Conservation (phyloP, 257 asterid species). For the Penstemon barbatus region DNA sequence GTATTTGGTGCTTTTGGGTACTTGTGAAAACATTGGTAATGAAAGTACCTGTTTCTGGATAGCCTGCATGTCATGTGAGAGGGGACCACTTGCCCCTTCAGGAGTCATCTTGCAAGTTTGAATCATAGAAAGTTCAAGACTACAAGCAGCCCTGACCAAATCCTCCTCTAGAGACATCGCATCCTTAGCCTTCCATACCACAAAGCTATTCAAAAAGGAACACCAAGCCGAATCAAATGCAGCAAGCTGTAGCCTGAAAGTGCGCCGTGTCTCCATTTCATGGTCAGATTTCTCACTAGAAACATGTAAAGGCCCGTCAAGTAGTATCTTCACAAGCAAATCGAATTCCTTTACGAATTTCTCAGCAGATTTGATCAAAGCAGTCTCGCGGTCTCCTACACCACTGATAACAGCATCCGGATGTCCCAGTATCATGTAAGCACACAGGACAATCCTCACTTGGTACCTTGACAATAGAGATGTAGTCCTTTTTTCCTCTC, state of each 20-base stretch:
- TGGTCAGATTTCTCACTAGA: conserved; percentile 31
- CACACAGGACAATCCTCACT: conserved; percentile 65
- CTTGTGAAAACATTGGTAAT: neutral
- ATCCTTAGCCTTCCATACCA: conserved; percentile 67
- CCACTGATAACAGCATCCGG: conserved; percentile 71
- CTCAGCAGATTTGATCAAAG: conserved; percentile 58
- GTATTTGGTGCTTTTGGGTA: too few species aligned
- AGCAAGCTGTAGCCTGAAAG: conserved; percentile 57
- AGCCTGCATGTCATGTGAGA: conserved; percentile 67
- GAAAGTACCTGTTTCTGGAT: conserved; percentile 60
- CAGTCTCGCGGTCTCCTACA: conserved; percentile 56
- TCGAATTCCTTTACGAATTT: conserved; percentile 57
- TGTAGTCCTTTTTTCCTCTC: conserved; percentile 31
- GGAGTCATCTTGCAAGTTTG: conserved; percentile 65
- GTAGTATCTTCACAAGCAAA: conserved; percentile 40
- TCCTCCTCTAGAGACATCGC: conserved; percentile 62
- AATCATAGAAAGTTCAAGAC: conserved; percentile 67
- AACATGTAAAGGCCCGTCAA: conserved; percentile 44
- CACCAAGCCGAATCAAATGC: conserved; percentile 72
- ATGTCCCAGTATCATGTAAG: conserved; percentile 66
- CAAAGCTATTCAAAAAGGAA: conserved; percentile 64
- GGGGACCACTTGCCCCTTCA: conserved; percentile 45
- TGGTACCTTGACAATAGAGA: conserved; percentile 54
- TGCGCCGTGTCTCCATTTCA: conserved; percentile 24
- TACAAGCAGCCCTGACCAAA: conserved; percentile 73